These are phyloP conservation scores for Aspergillus bertholletiae DNA, from an alignment of 495 filamentous ascomycete species.

Conservation along the genomic window DNA sequence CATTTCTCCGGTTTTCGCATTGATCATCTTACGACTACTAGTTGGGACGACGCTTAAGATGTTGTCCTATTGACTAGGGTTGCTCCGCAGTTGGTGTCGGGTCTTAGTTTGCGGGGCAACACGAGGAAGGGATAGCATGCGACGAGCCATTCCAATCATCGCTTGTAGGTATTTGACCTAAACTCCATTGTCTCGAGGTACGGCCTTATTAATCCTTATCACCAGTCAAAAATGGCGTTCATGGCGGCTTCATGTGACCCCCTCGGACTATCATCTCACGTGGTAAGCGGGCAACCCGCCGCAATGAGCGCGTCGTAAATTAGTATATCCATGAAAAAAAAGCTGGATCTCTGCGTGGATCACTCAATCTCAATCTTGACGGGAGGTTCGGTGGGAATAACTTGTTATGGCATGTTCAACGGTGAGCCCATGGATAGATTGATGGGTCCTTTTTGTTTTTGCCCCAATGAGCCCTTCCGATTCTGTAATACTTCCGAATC, in stretches of 20 bases:
- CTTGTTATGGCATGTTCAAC: background rate
- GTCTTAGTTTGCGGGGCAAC: background rate
- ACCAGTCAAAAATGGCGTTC: too few species aligned
- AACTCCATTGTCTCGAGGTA: too few species aligned
- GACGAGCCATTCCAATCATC: background rate
- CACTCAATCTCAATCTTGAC: background rate
- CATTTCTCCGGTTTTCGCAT: background rate
- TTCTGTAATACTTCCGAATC: background rate
- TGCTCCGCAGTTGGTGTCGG: background rate
- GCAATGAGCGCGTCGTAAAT: too few species aligned
- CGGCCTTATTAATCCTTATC: too few species aligned
- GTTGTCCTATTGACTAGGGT: background rate
- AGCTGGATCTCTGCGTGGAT: background rate
- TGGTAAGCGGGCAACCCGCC: background rate
- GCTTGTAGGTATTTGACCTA: background rate
- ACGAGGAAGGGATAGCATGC: background rate
- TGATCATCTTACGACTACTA: background rate
- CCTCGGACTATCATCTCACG: background rate
- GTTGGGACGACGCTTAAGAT: too few species aligned
- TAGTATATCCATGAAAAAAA: too few species aligned
- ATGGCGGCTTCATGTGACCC: background rate
- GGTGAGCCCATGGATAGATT: too few species aligned
- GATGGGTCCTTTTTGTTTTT: too few species aligned
- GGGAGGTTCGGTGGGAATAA: background rate
- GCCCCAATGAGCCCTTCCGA: background rate